Evolutionary conservation across 306 rosid genomes (phyloP).

Genomic region (Elaeagnus macrophylla): DNA sequence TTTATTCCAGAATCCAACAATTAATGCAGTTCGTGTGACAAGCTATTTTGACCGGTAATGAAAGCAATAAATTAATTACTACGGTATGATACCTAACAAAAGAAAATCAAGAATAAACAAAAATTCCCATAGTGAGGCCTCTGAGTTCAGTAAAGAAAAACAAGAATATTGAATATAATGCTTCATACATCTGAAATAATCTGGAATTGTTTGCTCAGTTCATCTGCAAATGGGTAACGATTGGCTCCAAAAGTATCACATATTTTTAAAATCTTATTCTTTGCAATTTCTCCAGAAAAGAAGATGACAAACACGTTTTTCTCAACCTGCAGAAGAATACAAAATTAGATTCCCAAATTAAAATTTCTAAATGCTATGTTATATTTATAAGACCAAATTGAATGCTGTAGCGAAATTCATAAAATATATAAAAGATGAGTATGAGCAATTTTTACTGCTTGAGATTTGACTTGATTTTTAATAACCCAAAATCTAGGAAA

Average conservation of each 20-base stretch:
- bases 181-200: constrained; percentile 52
- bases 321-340: constrained; percentile 42
- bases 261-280: constrained; percentile 64
- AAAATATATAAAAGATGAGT: too few relatives aligned
- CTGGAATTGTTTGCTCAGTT: constrained; percentile 52
- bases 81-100: too few relatives aligned
- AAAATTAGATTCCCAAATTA: constrained; percentile 11
- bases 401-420: neutral
- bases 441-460: too few relatives aligned
- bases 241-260: constrained; percentile 84
- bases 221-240: constrained; percentile 78
- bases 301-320: constrained; percentile 77
- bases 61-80: too few relatives aligned
- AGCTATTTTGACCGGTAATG: too few relatives aligned
- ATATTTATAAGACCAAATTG: neutral
- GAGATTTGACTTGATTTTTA: too few relatives aligned
- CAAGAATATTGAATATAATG: neutral
- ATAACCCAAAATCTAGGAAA: too few relatives aligned
- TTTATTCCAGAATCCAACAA: too few relatives aligned
- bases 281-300: constrained; percentile 79
- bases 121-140: too few relatives aligned
- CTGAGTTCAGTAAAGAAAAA: too few relatives aligned
- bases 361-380: constrained; percentile 10
- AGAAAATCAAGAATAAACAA: too few relatives aligned
- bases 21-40: too few relatives aligned